Conservation (phyloP, 768 basidiomycete species). For the Tulasnella calospora region DNA sequence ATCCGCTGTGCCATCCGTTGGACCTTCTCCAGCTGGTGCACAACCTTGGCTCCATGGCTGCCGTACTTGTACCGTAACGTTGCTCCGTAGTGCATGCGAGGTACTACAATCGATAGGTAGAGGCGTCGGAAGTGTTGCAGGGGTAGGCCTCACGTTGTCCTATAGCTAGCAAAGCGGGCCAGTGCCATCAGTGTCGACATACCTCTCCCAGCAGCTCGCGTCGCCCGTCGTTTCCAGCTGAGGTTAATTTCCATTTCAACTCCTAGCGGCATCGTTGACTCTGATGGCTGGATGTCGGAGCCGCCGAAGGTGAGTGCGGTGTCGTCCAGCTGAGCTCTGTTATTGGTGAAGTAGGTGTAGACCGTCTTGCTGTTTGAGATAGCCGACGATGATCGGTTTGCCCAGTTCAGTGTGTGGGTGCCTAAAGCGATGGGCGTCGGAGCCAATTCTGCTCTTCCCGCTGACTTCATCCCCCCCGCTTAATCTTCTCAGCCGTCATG, state of each 20-base stretch:
- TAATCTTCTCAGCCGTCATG: too few species aligned
- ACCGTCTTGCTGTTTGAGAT: constrained; percentile 13
- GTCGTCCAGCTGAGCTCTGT: background rate
- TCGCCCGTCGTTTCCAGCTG: background rate
- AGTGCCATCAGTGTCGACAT: background rate
- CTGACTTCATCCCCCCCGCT: too few species aligned
- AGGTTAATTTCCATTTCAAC: constrained; percentile 5
- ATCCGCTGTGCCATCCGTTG: background rate
- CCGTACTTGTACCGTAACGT: background rate
- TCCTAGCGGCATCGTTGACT: background rate
- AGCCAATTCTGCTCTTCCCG: background rate
- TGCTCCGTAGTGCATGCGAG: background rate
- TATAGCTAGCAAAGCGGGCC: background rate
- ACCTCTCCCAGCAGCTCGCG: background rate
- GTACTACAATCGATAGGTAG: background rate
- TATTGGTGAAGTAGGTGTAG: constrained; percentile 11
- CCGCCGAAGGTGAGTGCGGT: background rate
- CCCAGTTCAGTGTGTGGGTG: background rate
- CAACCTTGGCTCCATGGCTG: too few species aligned
- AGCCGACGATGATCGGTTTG: background rate
- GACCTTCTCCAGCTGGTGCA: background rate
- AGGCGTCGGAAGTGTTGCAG: background rate
- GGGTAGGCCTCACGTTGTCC: background rate
- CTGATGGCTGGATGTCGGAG: background rate
- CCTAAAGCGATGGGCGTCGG: too few species aligned